phyloP scores from a whole-genome alignment of 805 yeast genomes.

The Starmerella asiatica region DNA sequence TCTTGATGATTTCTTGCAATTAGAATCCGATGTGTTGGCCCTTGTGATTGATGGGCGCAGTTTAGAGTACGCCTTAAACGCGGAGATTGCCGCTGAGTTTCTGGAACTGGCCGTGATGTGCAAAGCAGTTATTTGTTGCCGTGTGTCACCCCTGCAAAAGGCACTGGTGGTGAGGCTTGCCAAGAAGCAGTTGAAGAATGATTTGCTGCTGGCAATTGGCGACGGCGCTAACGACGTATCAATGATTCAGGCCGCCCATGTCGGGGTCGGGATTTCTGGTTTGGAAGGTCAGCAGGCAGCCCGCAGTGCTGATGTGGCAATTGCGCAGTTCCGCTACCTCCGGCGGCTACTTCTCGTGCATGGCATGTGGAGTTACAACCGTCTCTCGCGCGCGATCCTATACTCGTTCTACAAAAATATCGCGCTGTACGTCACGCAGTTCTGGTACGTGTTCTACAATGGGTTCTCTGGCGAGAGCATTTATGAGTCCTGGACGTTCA shows the following conservation, averaged over 20 bases:
- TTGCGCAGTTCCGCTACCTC: slow-evolving; percentile 86
- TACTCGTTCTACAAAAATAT: slow-evolving; percentile 94
- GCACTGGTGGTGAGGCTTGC: slow-evolving; percentile 93
- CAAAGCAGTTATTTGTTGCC: slow-evolving; percentile 92
- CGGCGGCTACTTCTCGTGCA: slow-evolving; percentile 77
- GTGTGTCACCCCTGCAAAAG: slow-evolving; percentile 95
- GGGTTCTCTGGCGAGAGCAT: slow-evolving; percentile 92
- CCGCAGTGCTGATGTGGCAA: slow-evolving; percentile 90
- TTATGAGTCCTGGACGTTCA: slow-evolving; percentile 95
- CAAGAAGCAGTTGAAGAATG: slow-evolving; percentile 52
- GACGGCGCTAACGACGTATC: slow-evolving; percentile 99
- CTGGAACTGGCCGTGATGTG: slow-evolving; percentile 72
- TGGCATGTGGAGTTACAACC: slow-evolving; percentile 95
- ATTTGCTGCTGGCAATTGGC: slow-evolving; percentile 79
- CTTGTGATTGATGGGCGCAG: slow-evolving; percentile 91
- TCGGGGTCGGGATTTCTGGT: slow-evolving; percentile 95
- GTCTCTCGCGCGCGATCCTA: slow-evolving; percentile 81
- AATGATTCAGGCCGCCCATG: slow-evolving; percentile 97
- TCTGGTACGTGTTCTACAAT: slow-evolving; percentile 90
- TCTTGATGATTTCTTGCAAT: slow-evolving; percentile 33
- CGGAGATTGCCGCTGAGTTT: slow-evolving; percentile 62
- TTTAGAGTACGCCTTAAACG: slow-evolving; percentile 69
- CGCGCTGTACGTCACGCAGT: slow-evolving; percentile 92
- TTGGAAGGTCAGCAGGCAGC: slow-evolving; percentile 98
- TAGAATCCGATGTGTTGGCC: slow-evolving; percentile 69